Base-by-base conservation (phyloP, 2,329 filamentous ascomycete species). In the Immersiporthe knoxdaviesiana region DNA sequence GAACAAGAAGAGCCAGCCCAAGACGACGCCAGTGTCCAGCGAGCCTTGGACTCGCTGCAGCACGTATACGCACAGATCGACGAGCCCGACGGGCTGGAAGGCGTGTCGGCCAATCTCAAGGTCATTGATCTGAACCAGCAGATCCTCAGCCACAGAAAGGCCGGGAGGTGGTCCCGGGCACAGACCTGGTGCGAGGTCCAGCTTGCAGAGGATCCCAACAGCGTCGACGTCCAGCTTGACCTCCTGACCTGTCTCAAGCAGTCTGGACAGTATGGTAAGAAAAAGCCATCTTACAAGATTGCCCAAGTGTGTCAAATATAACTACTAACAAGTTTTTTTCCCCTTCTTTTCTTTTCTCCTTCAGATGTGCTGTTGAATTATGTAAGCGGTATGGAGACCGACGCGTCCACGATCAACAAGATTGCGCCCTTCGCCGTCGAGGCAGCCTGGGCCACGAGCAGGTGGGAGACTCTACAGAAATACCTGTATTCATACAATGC, bases 101-200 rank as follows among this genome's bases (percentile, higher is more conserved):
- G 96, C 2, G 95, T 99, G 71, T 97, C 95, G 1, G 90, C 93
- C 27, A 92, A 96, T 77, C 83, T 98, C 3, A 91, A 92, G 69
- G 89, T 94, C 14, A 83, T 98, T n/a, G 92, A 97, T 73, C 91
- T 97, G 63, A 92, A 97, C 70, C 95, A 97, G 77, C 94, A 98
- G 77, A 91, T 97, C 41, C 84, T 97, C 67, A 93, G 97, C 74
- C 94, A 99, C 80, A 89, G 92, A 68, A 98, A 97, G 78, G 92
- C 94, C 27, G 96, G 96, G 4, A 87, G 94, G 72, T 99, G 96
- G 94, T 91, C 92, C 21, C 93, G 95, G 65, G 96, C 94, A 32
- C 96, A 98, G 80, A 97, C 93, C 72, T 99, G 97, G 96, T 98
- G 97, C 78, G 94, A 99, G 77, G 90, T 97, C 72, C 91, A 94